Evolutionary conservation across 2,329 filamentous ascomycete species (phyloP), one percentile per base, ranked within the genome.

Genomic region (Beauveria medogensis): DNA sequence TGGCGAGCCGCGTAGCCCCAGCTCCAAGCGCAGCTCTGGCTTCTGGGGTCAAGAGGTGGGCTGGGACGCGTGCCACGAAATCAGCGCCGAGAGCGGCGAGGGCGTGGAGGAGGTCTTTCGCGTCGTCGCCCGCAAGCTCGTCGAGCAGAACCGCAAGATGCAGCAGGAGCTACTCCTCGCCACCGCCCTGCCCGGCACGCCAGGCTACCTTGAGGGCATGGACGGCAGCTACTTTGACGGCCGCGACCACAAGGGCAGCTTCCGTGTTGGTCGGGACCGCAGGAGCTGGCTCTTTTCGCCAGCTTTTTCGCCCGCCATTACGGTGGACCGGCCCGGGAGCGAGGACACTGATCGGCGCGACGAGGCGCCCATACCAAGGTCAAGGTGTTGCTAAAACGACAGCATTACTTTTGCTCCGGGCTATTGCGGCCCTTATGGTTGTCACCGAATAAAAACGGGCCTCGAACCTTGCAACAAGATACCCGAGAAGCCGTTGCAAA

Each of bases 61-160:
- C 57, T 97, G 93, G 92, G 92, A 97, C 69, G 95, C 92, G 64
- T 97, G 93, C 73, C 94, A 97, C 74, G 94, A 99, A 77, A 93
- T 99, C 70, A 92, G 88, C 67, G 92, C 93, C 53, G 93, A 95
- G 78, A 92, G 88, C 69, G 92, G 92, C 61, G 92, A 97, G 78
- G 93, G 93, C 20, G 92, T 99, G 20, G 94, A 97, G 68, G 94
- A 97, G 74, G 92, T 99, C 0, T 97, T 97, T 69, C 83, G 93
- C 22, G 83, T 85, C 47, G 82, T 86, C 16, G 81, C 82, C 41
- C 76, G 83, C 63, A 86, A 86, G 71, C 79, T 86, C 61, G 83
- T 85, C 66, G 83, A 85, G 73, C 82, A 85, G 76, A 84, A 85
- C 70, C 80, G 82, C 67, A 83, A 82, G 75, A 82, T 85, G 71